Evolutionary conservation across 2,329 filamentous ascomycete genomes (phyloP), one percentile per base, ranked within the genome.

Genomic region (Sporothrix pallida): DNA sequence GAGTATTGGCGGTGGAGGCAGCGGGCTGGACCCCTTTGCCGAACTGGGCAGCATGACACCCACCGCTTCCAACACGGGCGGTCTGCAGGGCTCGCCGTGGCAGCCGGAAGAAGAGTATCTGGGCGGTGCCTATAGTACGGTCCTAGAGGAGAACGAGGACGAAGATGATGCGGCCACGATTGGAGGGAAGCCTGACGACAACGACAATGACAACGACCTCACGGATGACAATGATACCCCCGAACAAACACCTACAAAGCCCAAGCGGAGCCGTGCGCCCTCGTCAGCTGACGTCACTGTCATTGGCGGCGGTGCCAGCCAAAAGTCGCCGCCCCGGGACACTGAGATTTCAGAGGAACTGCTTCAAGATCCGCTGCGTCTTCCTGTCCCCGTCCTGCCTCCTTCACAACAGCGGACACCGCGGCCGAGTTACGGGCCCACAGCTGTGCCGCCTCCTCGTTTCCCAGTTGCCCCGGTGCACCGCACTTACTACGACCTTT

Each of bases 401-500:
- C 50, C 68, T 42, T 17, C 52, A 12, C 68, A 58, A 6, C 68
- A 58, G 31, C 50, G 56, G 12, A 37, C 37, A 15, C 54, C 37
- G 9, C 54, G 69, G 52, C 54, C 56, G 3, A 56, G 56, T 42
- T 54, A 54, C 48, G 31, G 31, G 31, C 31, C 58, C 31, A n/a
- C 26, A n/a, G 20, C 58, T n/a, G 13, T 50, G 9, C 37, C 58
- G 20, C 13, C 37, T 52, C 31, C 46, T 17, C 46, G 67, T 48
- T 26, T 23, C 12, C 72, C 31, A 20, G 44, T 62, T 2, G 56
- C 63, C 13, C 62, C 63, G 12, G 58, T 76, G n/a, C 69, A 79
- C 42, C 78, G 79, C 42, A 81, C 84, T 75, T 82, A 81, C 75
- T 86, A 86, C 75, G 85, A 87, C 72, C 75, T 86, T 26, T 78